phyloP scores from a whole-genome alignment of 768 basidiomycete species.

The Rhizopogon roseolus region DNA sequence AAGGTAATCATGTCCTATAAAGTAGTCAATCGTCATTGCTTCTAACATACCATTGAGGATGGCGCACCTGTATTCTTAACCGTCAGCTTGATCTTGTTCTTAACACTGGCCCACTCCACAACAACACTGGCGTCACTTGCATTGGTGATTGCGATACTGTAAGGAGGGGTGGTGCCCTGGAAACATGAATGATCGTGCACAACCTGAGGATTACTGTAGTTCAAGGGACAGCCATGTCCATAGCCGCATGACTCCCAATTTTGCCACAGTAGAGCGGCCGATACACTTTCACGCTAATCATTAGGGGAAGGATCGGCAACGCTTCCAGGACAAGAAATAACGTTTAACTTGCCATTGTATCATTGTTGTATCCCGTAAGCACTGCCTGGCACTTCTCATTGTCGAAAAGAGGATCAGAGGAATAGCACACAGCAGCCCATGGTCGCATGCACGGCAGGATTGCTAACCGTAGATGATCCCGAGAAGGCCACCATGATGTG shows the following conservation, averaged over 20 bases:
- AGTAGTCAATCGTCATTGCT: background rate
- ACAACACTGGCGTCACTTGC: conserved; percentile 17
- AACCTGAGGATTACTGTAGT: conserved; percentile 14
- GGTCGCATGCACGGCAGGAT: too few species aligned
- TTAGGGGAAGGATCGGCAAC: background rate
- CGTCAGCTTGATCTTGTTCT: conserved; percentile 15
- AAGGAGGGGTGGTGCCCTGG: conserved; percentile 18
- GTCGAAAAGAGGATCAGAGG: conserved; percentile 8
- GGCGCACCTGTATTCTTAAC: conserved; percentile 18
- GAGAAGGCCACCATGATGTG: too few species aligned
- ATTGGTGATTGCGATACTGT: conserved; percentile 11
- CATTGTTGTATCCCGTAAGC: conserved; percentile 9
- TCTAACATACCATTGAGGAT: background rate
- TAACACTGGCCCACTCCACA: conserved; percentile 15
- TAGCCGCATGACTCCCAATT: conserved; percentile 20
- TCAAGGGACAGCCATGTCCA: conserved; percentile 12
- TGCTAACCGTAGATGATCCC: too few species aligned
- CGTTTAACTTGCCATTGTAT: conserved; percentile 1
- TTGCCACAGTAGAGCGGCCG: conserved; percentile 15
- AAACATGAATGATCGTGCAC: conserved; percentile 6
- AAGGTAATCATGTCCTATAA: conserved; percentile 15
- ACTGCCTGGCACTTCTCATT: conserved; percentile 6
- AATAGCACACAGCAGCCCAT: conserved; percentile 12
- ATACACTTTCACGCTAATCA: conserved; percentile 12
- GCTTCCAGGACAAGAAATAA: background rate